These are phyloP conservation scores for Penicillium sp. DNA, from an alignment of 2,329 filamentous ascomycete genomes.

Conservation along the genomic window DNA sequence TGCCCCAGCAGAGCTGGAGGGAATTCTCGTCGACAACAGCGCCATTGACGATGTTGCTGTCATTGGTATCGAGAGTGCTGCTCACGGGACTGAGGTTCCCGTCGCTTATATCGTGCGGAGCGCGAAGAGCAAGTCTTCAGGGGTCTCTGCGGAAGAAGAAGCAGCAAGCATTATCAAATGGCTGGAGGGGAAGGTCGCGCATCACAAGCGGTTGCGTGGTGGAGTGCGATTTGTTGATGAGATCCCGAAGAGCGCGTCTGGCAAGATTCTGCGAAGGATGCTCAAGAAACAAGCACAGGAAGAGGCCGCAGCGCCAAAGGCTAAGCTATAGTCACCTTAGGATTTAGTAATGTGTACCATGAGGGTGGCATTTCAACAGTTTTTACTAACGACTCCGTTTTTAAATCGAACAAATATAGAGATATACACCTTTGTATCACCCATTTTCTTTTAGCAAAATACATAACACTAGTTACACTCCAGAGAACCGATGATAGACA, in stretches of 20 bases:
- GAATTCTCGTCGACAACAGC: slow-evolving; percentile 55
- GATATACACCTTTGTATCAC: too few relatives aligned
- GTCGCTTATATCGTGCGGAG: slow-evolving; percentile 66
- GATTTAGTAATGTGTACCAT: neutral
- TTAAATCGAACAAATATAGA: too few relatives aligned
- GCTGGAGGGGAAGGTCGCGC: slow-evolving; percentile 49
- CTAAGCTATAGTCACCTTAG: slow-evolving; percentile 43
- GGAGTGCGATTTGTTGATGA: slow-evolving; percentile 52
- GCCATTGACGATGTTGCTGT: slow-evolving; percentile 66
- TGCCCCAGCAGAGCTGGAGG: slow-evolving; percentile 69
- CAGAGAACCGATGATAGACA: neutral
- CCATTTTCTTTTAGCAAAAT: too few relatives aligned
- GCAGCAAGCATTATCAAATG: slow-evolving; percentile 51
- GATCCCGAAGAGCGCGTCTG: slow-evolving; percentile 54
- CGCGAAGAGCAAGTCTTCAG: slow-evolving; percentile 50
- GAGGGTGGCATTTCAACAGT: neutral
- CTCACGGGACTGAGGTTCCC: slow-evolving; percentile 70
- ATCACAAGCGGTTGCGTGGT: slow-evolving; percentile 52
- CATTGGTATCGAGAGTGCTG: slow-evolving; percentile 64
- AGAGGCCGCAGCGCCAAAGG: slow-evolving; percentile 39
- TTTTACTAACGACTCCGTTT: too few relatives aligned
- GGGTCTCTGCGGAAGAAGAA: slow-evolving; percentile 52
- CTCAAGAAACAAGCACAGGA: slow-evolving; percentile 51
- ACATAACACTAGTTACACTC: neutral
- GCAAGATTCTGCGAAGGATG: slow-evolving; percentile 54